Percentiles rank a stretch among this genome's conserved stretches.
These are phyloP conservation scores for Barnettozyma californica DNA, from an alignment of 805 yeast species.

Conservation along the genomic window DNA sequence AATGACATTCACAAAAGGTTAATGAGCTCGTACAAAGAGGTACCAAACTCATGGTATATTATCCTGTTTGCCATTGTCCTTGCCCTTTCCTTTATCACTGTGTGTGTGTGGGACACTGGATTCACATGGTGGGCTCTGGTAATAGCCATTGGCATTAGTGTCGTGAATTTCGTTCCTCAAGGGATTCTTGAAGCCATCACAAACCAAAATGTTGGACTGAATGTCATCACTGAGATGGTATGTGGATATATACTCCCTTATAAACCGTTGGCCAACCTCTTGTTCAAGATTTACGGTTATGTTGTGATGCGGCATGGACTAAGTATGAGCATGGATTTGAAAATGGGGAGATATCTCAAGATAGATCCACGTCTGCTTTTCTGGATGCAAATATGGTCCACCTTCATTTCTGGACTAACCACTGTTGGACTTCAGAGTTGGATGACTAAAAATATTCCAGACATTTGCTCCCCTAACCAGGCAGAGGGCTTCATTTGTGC, in stretches of 20 bases:
- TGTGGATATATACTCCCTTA: slow-evolving; percentile 58
- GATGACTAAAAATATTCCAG: slow-evolving; percentile 34
- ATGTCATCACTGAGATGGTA: slow-evolving; percentile 53
- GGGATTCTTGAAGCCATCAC: slow-evolving; percentile 56
- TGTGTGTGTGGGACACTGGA: slow-evolving; percentile 39
- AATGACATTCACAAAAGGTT: slow-evolving; percentile 43
- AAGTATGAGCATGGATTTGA: slow-evolving; percentile 45
- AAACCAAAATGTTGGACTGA: slow-evolving; percentile 48
- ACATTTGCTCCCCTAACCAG: slow-evolving; percentile 36
- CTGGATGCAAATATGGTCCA: slow-evolving; percentile 36
- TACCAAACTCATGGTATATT: slow-evolving; percentile 52
- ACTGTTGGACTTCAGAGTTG: slow-evolving; percentile 36
- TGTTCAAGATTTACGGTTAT: slow-evolving; percentile 49
- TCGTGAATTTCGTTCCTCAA: slow-evolving; percentile 51
- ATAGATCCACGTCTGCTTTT: slow-evolving; percentile 53
- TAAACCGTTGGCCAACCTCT: slow-evolving; percentile 48
- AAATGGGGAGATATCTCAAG: slow-evolving; percentile 52
- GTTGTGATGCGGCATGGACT: slow-evolving; percentile 51
- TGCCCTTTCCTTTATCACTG: slow-evolving; percentile 28
- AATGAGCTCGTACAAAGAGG: slow-evolving; percentile 55
- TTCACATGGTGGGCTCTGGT: slow-evolving; percentile 64
- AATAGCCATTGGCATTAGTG: slow-evolving; percentile 46
- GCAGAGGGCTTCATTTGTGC: slow-evolving; percentile 40
- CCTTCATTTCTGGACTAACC: slow-evolving; percentile 35
- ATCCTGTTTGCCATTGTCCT: slow-evolving; percentile 23